A percentile compares a stretch with the other conserved stretches of the same genome.
Conservation (phyloP, 176 grass and related monocot species). For the Bromus sterilis region DNA sequence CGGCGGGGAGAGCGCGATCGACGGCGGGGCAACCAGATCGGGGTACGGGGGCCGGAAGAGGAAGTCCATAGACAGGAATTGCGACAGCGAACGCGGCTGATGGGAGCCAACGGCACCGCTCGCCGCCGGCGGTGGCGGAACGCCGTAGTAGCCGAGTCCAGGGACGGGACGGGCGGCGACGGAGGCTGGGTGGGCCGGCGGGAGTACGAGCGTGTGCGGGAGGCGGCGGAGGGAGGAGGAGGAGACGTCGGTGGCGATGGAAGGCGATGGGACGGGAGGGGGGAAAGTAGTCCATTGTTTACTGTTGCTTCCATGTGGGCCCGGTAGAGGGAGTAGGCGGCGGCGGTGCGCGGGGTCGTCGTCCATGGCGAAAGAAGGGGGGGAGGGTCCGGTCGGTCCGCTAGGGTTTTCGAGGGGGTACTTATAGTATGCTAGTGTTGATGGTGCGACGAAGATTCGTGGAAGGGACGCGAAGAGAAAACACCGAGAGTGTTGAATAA, state of each 20-base stretch:
- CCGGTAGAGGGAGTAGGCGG: neutral
- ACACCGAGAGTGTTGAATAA: too few species aligned
- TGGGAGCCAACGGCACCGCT: constrained; percentile 4
- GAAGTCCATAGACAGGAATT: constrained; percentile 34
- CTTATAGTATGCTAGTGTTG: too few species aligned
- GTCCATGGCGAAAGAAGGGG: neutral
- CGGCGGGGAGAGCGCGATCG: neutral
- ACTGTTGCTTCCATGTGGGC: neutral
- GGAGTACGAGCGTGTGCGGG: neutral
- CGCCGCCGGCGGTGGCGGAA: neutral
- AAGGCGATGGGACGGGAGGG: neutral
- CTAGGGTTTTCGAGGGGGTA: too few species aligned
- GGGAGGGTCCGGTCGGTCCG: too few species aligned
- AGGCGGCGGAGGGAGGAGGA: neutral
- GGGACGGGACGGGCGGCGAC: neutral
- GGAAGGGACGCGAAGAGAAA: too few species aligned
- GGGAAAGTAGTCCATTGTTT: neutral
- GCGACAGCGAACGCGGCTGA: constrained; percentile 28
- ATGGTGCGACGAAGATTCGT: too few species aligned
- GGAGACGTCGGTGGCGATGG: neutral
- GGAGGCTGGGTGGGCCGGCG: neutral
- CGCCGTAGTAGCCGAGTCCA: constrained; percentile 17
- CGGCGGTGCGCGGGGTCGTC: neutral
- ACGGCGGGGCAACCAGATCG: neutral
- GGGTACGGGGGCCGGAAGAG: constrained; percentile 10